Conservation (phyloP, 2,329 filamentous ascomycete species). For the Apiospora pterosperma region DNA sequence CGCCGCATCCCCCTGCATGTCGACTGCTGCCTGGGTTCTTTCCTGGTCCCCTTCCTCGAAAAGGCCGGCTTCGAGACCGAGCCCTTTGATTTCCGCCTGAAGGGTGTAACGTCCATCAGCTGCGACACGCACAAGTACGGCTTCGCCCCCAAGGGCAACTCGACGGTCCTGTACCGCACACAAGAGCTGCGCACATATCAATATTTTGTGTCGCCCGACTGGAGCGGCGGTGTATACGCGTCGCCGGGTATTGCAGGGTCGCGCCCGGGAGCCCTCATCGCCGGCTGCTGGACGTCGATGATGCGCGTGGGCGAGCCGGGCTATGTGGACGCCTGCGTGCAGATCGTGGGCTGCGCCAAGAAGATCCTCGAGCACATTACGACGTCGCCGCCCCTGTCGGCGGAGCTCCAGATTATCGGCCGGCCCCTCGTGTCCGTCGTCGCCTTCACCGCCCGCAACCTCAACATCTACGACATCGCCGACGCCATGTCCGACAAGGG, state of each 20-base stretch:
- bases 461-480: constrained; percentile 92
- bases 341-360: constrained; percentile 85
- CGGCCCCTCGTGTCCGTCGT: constrained; percentile 86
- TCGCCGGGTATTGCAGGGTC: constrained; percentile 90
- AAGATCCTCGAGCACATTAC: constrained; percentile 74
- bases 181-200: constrained; percentile 78
- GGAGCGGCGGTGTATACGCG: constrained; percentile 94
- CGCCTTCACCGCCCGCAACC: constrained; percentile 76
- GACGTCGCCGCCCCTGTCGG: constrained; percentile 62
- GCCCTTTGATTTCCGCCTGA: constrained; percentile 89
- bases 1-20: constrained; percentile 87
- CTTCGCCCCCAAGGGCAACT: constrained; percentile 97
- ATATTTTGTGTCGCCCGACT: constrained; percentile 94
- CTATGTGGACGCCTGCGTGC: constrained; percentile 81
- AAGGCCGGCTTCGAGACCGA: constrained; percentile 89
- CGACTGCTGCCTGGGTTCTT: constrained; percentile 95
- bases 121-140: constrained; percentile 99
- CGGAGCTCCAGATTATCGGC: constrained; percentile 77
- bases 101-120: constrained; percentile 91
- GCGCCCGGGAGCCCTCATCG: constrained; percentile 88
- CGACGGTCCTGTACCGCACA: constrained; percentile 84
- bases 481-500: constrained; percentile 81
- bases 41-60: constrained; percentile 87
- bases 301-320: constrained; percentile 85
- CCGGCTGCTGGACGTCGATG: constrained; percentile 90